Evolutionary conservation across 179 eudicot species (phyloP).

Genomic region (Beta corolliflora): DNA sequence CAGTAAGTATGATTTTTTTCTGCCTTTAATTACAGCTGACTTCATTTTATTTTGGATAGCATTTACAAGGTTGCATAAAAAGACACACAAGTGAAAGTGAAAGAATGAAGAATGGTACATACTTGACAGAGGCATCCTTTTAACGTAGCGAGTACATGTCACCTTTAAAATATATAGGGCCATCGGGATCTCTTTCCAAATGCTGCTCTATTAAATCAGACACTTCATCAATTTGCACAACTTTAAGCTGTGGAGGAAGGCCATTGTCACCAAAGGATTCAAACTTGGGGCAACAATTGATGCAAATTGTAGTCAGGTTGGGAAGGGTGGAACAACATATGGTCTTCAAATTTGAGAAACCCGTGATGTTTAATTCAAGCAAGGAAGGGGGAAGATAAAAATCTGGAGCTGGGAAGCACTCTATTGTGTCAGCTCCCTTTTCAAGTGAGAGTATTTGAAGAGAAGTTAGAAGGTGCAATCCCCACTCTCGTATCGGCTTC

Average conservation of each 20-base stretch:
- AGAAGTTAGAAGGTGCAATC: neutral
- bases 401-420: neutral
- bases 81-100: too few relatives aligned
- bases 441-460: neutral
- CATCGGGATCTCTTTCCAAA: too few relatives aligned
- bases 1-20: too few relatives aligned
- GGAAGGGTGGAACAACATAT: neutral
- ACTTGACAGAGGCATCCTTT: too few relatives aligned
- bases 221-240: too few relatives aligned
- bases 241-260: neutral
- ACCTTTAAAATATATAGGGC: too few relatives aligned
- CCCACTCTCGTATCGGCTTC: neutral
- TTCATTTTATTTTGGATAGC: too few relatives aligned
- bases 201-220: too few relatives aligned
- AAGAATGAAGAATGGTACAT: too few relatives aligned
- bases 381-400: neutral
- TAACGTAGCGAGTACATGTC: too few relatives aligned
- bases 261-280: conserved; percentile 1
- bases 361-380: neutral
- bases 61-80: too few relatives aligned
- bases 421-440: neutral
- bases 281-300: neutral
- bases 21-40: too few relatives aligned
- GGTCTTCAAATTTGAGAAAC: neutral
- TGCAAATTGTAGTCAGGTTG: neutral